Evolutionary conservation across 2,329 filamentous ascomycete species (phyloP), one percentile per base, ranked within the genome.

Genomic region (Xylariaceae sp.): DNA sequence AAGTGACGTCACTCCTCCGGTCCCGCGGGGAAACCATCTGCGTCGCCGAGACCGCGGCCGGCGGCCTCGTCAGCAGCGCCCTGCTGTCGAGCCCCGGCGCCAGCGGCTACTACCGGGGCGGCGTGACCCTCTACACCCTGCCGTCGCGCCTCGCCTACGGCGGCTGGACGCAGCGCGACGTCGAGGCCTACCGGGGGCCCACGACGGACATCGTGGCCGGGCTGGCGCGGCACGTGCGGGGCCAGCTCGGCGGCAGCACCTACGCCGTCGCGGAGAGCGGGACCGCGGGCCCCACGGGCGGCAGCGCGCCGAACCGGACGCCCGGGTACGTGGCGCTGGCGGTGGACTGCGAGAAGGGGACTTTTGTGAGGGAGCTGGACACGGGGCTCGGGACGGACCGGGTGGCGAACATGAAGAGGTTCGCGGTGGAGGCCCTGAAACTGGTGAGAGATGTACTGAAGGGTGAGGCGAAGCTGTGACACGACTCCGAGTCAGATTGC

Each of bases 241-340:
- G 54, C n/a, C 75, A 69, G 34, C 58, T 83, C 19, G 65, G 66
- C 6, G n/a, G 22, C 22, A 71, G 69, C 43, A 81, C 76, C 15
- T 83, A 81, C 54, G 72, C 72, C 8, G 54, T 83, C 7, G 68
- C 67, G 41, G 78, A 83, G 65, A 78, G 72, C 39, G 80, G 80
- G 1, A 83, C 79, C 2, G 80, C 79, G n/a, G 80, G 80, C 1
- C 80, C 80, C 8, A 80, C 74, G 1, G 77, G 22, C 22, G 22
- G 22, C 22, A 11, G 22, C 22, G 22, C 72, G 34, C 65, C 62
- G 47, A 83, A 82, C 56, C 61, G 79, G 30, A 76, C 67, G 28
- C 79, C 79, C 8, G 80, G 79, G 2, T 83, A 82, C 65, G 76
- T 83, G 19, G 79, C 79, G 13, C 57, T 85, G 29, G 79, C 79